Base-by-base conservation (phyloP, 306 rosid genomes). In the Rosa persica region DNA sequence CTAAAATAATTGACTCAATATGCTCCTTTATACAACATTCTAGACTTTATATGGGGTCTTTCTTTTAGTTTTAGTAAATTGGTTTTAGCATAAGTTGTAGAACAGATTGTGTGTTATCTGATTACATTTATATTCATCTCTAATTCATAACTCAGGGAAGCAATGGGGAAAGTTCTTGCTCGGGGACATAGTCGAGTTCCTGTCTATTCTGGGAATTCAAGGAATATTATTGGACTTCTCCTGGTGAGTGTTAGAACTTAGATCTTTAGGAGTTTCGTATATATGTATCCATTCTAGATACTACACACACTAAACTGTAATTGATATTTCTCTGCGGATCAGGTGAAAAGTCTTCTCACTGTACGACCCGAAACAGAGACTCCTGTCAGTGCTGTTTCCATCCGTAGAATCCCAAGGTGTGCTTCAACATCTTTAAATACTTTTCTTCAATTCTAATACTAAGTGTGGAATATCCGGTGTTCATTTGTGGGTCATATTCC, bases 121-220 rank as follows among this genome's bases (percentile, higher is more conserved):
- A 54, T 48, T 30, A 43, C 48, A 20, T 74, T 49, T 64, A 16
- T 42, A 27, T 69, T 58, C 34, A 46, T 77, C 25, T 20, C 23
- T 43, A 13, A 61, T 55, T 30, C 66, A 64, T 78, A 73, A 72
- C 87, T 68, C 79, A 96, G 99, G 99, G 98, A 96, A 72, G 99
- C 99, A 61, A 96, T 93, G 98, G 99, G 98, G 39, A 93, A 93
- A 91, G 16, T 96, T 83, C 93, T 96, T 78, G 99, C 97, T 36
- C 96, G 98, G 0, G 99, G 99, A 65, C 99, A 96, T 77, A 96
- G 99, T 83, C 88, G 99, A 72, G 97, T 96, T 89, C 99, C 99
- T 75, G 97, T 96, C 65, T 93, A 96, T 82, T 86, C 96, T 76
- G 99, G 94, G 75, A 96, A 89, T 82, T 92, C 97, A 23, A 96